phyloP scores from a whole-genome alignment of 2,329 filamentous ascomycete species.

The Ophiocordyceps polyrhachis-furcata region DNA sequence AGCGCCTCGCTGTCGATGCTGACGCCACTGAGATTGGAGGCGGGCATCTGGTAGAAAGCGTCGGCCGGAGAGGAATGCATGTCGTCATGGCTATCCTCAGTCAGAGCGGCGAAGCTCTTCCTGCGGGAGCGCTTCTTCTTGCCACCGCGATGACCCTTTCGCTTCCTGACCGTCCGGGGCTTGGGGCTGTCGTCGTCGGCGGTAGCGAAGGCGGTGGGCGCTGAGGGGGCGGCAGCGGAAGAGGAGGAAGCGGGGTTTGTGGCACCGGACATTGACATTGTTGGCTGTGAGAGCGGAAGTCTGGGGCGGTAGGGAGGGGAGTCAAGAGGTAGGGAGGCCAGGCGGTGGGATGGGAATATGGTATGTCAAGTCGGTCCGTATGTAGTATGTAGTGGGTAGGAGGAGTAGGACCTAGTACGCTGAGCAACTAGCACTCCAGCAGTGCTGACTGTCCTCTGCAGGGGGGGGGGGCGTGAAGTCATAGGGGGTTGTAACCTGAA shows the following conservation, averaged over 20 bases:
- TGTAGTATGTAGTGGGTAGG: too few relatives aligned
- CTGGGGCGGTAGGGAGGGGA: neutral
- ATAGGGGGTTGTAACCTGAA: too few relatives aligned
- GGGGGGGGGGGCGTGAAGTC: too few relatives aligned
- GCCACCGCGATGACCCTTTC: slow-evolving; percentile 53
- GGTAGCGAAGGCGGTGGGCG: slow-evolving; percentile 1
- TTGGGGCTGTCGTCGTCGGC: slow-evolving; percentile 3
- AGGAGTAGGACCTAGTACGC: too few relatives aligned
- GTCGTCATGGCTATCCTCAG: slow-evolving; percentile 32
- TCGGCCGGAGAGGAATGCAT: slow-evolving; percentile 15
- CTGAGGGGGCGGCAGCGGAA: slow-evolving; percentile 4
- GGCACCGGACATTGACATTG: neutral
- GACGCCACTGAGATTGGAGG: slow-evolving; percentile 53
- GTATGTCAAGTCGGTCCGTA: neutral
- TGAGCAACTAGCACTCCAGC: too few relatives aligned
- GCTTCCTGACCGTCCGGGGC: slow-evolving; percentile 29
- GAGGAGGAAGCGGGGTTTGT: neutral
- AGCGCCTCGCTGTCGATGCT: slow-evolving; percentile 81
- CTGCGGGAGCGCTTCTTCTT: slow-evolving; percentile 61
- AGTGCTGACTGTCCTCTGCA: too few relatives aligned
- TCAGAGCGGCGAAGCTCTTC: slow-evolving; percentile 57
- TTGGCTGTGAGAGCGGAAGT: neutral
- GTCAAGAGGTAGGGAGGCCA: neutral
- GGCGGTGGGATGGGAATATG: neutral
- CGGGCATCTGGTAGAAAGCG: slow-evolving; percentile 29